These are phyloP conservation scores for Rhodotorula paludigena DNA, from an alignment of 768 basidiomycete genomes.

Conservation along the genomic window DNA sequence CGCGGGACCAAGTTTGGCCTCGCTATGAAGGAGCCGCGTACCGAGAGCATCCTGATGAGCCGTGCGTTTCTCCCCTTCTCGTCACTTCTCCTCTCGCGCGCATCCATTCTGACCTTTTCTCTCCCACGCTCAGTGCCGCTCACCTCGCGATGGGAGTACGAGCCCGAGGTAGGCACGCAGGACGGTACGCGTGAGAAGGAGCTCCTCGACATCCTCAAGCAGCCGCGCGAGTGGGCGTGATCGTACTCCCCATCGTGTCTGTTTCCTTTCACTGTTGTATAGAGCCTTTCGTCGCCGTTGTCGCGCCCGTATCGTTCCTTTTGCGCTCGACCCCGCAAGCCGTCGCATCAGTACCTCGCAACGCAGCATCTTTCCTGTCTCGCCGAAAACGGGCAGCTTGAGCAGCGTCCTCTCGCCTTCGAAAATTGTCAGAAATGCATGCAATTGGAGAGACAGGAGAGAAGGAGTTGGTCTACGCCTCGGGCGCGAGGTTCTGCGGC, in stretches of 20 bases:
- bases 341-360: background rate
- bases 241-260: background rate
- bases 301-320: background rate
- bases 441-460: background rate
- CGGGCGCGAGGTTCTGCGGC: conserved; percentile 58
- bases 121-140: conserved; percentile 56
- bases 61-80: conserved; percentile 25
- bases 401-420: no score
- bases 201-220: conserved; percentile 59
- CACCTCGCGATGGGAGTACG: conserved; percentile 85
- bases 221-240: conserved; percentile 62
- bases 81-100: background rate
- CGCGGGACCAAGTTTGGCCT: conserved; percentile 78
- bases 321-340: no score
- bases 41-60: conserved; percentile 87
- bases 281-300: no score
- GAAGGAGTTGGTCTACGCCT: conserved; percentile 1
- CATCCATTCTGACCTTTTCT: background rate
- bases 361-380: background rate
- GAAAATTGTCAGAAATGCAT: no score
- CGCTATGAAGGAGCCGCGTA: conserved; percentile 64
- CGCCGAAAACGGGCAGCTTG: background rate
- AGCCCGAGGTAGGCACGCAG: conserved; percentile 64
- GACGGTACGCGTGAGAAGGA: conserved; percentile 63
- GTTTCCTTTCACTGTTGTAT: background rate